Base-by-base conservation (phyloP, 2,329 filamentous ascomycete genomes). In the Beauveria sp. region DNA sequence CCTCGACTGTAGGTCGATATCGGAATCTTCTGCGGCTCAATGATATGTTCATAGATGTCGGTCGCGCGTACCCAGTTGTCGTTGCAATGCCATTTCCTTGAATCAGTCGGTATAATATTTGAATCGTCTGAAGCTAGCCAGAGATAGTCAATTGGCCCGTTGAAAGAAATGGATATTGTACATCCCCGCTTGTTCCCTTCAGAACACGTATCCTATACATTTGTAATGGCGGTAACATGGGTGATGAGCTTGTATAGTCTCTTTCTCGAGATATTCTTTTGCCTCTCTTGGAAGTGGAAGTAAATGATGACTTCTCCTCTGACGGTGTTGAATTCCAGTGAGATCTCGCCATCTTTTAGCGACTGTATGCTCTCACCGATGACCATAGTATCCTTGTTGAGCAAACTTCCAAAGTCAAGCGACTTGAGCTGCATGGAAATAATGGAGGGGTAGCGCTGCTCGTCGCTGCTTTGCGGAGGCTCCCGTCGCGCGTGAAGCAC, bases 361-460 rank as follows among this genome's bases (percentile, higher is more conserved):
- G 61, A 56, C 2, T 61, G 26, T 34, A 77, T 66, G 3, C 76
- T 79, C 58, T 80, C 81, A 79, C 90, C 83, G 9, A 78, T 72
- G 69, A 86, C 81, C 79, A 92, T 85, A 0, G 77, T 75, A 3
- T 73, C 75, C 5, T 82, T 78, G 1, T 78, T 73, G 1, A 80
- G 66, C 73, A 85, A 78, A 46, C 85, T 76, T 0, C 90, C 89
- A 66, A 92, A 88, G 20, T 85, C 79, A 1, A 92, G 67, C 0
- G 73, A 75, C 1, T 70, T 66, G 3, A 81, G 75, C 1, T 71
- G 67, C 1, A 86, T 64, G 18, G 69, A 75, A 71, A 82, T 72
- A 22, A 68, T 69, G 24, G 69, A 63, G 1, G 72, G 71, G 49
- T 75, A 73, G 24, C 30, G 34, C 22, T 50, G 42, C 22, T 49